These are phyloP conservation scores for Podila clonocystis DNA, from an alignment of 192 early-diverging fungal species.

Conservation along the genomic window DNA sequence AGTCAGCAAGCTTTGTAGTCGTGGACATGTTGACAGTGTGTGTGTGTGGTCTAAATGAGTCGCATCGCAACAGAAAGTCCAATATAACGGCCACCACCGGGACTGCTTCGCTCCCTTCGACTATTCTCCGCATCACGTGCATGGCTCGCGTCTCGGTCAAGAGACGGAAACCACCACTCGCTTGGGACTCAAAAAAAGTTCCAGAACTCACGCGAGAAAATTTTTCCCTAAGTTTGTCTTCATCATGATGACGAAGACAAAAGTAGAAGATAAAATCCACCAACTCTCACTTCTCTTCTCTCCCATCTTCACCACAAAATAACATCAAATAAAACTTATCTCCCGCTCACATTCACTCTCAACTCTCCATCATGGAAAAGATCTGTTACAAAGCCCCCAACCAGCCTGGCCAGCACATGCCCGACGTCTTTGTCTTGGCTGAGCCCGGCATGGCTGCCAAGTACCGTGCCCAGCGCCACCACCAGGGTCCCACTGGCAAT, in stretches of 20 bases:
- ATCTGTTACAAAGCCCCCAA: conserved; percentile 42
- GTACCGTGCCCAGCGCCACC: conserved; percentile 31
- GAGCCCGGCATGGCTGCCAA: conserved; percentile 43
- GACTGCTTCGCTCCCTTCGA: background rate
- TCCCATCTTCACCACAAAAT: background rate
- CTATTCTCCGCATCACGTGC: no score
- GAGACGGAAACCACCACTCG: no score
- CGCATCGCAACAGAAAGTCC: background rate
- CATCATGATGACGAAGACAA: no score
- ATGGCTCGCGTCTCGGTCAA: no score
- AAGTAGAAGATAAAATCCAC: no score
- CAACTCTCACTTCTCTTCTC: background rate
- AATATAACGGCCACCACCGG: background rate
- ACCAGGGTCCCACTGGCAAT: conserved; percentile 12
- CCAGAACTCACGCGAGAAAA: no score
- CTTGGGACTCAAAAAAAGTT: background rate
- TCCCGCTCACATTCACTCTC: background rate
- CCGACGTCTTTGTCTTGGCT: conserved; percentile 43
- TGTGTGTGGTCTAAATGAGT: background rate
- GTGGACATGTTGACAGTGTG: background rate
- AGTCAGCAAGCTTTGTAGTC: conserved; percentile 41
- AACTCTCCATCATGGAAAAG: conserved; percentile 15
- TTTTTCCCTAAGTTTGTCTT: no score
- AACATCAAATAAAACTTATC: background rate
- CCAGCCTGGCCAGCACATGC: conserved; percentile 23